Percentiles rank a stretch among this genome's conserved stretches.
phyloP scores from a whole-genome alignment of 2,329 filamentous ascomycete genomes.

The Colletotrichum sansevieriae region DNA sequence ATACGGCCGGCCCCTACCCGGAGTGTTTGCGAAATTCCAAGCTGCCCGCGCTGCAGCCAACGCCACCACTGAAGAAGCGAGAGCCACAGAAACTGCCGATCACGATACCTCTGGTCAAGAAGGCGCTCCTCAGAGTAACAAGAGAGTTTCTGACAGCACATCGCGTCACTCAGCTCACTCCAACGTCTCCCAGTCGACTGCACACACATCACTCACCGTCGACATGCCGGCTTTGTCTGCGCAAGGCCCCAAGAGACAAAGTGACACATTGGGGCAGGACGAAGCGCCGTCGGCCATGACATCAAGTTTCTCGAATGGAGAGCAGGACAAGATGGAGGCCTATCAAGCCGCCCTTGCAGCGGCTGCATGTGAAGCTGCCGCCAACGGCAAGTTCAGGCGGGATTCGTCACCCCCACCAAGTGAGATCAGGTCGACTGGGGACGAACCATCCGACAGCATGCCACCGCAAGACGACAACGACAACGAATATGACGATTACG shows the following conservation, averaged over 20 bases:
- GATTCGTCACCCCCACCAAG: slow-evolving; percentile 60
- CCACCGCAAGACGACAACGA: slow-evolving; percentile 31
- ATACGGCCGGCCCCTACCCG: slow-evolving; percentile 71
- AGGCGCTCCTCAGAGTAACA: slow-evolving; percentile 52
- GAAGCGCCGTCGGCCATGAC: slow-evolving; percentile 43
- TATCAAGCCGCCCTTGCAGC: slow-evolving; percentile 89
- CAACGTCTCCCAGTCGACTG: slow-evolving; percentile 61
- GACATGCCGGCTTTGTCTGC: slow-evolving; percentile 25
- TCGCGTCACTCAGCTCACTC: slow-evolving; percentile 61
- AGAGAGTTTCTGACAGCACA: slow-evolving; percentile 61
- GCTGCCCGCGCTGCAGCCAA: slow-evolving; percentile 55
- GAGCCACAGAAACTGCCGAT: slow-evolving; percentile 50
- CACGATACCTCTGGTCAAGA: slow-evolving; percentile 50
- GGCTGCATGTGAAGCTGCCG: slow-evolving; percentile 82
- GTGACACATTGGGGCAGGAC: slow-evolving; percentile 27
- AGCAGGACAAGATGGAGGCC: slow-evolving; percentile 62
- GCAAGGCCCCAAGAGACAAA: slow-evolving; percentile 33
- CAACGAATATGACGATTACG: slow-evolving; percentile 48
- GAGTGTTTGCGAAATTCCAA: slow-evolving; percentile 68
- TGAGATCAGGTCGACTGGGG: slow-evolving; percentile 45
- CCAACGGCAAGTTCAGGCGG: slow-evolving; percentile 80
- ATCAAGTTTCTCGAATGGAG: slow-evolving; percentile 32
- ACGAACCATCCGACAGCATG: slow-evolving; percentile 43
- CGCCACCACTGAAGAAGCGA: slow-evolving; percentile 22
- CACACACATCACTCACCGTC: slow-evolving; percentile 64